Base-by-base conservation (phyloP, 371 early-diverging fungal genomes). In the Actinomucor elegans region DNA sequence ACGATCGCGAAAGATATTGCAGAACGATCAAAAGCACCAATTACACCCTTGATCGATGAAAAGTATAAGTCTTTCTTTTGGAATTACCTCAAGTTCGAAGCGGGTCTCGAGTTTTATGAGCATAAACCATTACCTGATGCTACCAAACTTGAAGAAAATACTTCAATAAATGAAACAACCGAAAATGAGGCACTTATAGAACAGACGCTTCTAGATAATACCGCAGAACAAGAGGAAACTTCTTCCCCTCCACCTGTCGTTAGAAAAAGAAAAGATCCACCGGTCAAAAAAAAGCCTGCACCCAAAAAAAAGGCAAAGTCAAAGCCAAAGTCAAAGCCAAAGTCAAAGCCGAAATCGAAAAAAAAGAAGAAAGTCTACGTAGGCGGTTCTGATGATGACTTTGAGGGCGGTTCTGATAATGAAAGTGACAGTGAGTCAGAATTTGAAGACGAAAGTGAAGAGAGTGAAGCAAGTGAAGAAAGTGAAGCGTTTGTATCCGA, bases 31-130 rank as follows among this genome's bases (percentile, higher is more conserved):
- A 21, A 36, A 5, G 2, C 23, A 17, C n/a, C 23, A 10, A 43
- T 43, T 6, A 52, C 26, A 9, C 69, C 69, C 5, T 33, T 32
- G 4, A 32, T 73, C 4, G 70, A 73, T 34, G 58, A 52, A 2
- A 48, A 33, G 1, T 73, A 69, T 43, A 73, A 69, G 32, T 8
- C 44, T 0, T 67, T 59, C 28, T 14, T 73, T 18, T 73, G 74
- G 74, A 51, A 61, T 5, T 53, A 55, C 28, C 12, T 67, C 6
- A 48, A 32, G 24, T 17, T 27, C 1, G 55, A 53, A n/a, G 3
- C 20, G 3, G 64, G 59, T 5, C 37, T 68, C 1, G 28, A 37
- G 15, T 64, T 68, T 31, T 55, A 44, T 52, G 58, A 59, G n/a
- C n/a, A 36, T 44, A 56, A 4, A 14, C 14, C 15, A 15, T 1